Conservation (phyloP, 179 eudicot genomes). For the Pouteria campechiana region DNA sequence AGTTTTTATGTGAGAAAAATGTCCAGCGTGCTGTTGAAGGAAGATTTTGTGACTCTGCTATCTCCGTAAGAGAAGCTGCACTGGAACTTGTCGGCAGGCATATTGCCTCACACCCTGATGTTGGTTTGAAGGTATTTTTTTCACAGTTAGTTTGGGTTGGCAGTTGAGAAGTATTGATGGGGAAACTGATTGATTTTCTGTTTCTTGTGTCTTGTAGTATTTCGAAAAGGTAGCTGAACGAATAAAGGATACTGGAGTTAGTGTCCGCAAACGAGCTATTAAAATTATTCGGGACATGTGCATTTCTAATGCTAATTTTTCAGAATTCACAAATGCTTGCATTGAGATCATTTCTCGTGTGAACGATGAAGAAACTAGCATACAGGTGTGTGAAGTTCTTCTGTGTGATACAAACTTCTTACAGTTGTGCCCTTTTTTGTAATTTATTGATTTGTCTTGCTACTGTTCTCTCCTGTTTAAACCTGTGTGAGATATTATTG, state of each 20-base stretch:
- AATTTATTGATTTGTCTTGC: too few species aligned
- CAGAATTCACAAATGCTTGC: conserved; percentile 72
- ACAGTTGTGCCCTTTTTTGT: too few species aligned
- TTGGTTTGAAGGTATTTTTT: conserved; percentile 66
- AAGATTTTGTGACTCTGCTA: conserved; percentile 93
- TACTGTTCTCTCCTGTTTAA: too few species aligned
- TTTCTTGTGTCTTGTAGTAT: conserved; percentile 37
- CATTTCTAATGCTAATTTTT: conserved; percentile 59
- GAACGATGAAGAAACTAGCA: conserved; percentile 89
- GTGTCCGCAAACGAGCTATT: conserved; percentile 94
- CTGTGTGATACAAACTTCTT: too few species aligned
- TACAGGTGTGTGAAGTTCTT: too few species aligned
- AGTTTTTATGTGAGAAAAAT: conserved; percentile 72
- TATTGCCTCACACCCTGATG: conserved; percentile 99
- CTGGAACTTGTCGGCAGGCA: conserved; percentile 96
- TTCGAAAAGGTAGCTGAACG: conserved; percentile 95
- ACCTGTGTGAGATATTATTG: too few species aligned
- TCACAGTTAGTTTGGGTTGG: not conserved
- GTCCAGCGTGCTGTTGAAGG: conserved; percentile 97
- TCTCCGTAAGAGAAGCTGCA: conserved; percentile 97
- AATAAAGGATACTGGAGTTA: conserved; percentile 87
- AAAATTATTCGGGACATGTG: conserved; percentile 96
- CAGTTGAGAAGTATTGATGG: conserved; percentile 1
- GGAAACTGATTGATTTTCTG: conserved; percentile 2
- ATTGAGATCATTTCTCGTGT: conserved; percentile 86